A percentile compares a stretch with the other conserved stretches of the same genome.
These are phyloP conservation scores for Albugo laibachii DNA, from an alignment of 352 stramenopile species.

Conservation along the genomic window DNA sequence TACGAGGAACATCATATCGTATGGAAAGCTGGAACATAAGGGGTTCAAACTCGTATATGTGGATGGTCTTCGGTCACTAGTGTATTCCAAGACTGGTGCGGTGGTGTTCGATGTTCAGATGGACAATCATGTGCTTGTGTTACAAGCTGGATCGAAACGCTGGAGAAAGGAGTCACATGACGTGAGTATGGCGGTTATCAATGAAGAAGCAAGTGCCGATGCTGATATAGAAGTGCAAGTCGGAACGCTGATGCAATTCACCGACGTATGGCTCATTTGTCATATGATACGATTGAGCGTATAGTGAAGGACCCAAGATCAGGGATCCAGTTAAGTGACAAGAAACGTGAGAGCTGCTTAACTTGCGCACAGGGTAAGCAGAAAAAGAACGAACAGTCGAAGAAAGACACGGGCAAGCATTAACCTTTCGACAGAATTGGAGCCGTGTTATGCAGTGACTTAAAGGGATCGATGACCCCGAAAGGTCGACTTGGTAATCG, in stretches of 20 bases:
- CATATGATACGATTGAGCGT: constrained; percentile 3
- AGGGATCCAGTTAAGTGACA: constrained; percentile 2
- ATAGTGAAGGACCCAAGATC: background rate
- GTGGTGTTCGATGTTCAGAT: background rate
- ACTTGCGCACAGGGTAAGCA: constrained; percentile 1
- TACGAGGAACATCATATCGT: background rate
- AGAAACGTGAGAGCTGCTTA: background rate
- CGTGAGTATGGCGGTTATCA: too few species aligned
- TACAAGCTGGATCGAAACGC: too few species aligned
- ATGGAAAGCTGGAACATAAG: background rate
- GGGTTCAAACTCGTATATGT: background rate
- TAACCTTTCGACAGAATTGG: background rate
- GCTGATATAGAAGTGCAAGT: background rate
- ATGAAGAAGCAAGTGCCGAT: background rate
- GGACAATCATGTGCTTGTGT: background rate
- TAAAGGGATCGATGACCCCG: background rate
- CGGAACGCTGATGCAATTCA: constrained; percentile 3
- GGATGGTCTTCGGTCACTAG: background rate
- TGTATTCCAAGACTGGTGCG: background rate
- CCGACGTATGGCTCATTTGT: background rate
- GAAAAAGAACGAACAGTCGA: background rate
- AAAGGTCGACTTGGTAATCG: background rate
- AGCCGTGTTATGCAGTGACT: background rate
- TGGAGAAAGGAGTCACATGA: too few species aligned
- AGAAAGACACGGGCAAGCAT: background rate